phyloP scores from a whole-genome alignment of 2,329 filamentous ascomycete species.

The Colletotrichum noveboracense region DNA sequence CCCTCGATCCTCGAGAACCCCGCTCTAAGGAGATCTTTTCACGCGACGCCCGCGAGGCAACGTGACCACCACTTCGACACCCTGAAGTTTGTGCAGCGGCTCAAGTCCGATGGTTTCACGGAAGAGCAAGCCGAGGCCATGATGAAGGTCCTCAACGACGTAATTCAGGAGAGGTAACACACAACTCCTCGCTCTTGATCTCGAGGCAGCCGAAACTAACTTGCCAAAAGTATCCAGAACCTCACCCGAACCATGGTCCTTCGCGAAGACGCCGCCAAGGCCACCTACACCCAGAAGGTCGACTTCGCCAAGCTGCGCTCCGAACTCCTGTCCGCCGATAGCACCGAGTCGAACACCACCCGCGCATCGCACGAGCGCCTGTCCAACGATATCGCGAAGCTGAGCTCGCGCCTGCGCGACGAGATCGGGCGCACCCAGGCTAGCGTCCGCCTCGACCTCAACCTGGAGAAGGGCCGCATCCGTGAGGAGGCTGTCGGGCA shows the following conservation, averaged over 20 bases:
- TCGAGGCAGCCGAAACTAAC: background rate
- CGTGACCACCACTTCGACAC: conserved; percentile 98
- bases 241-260: conserved; percentile 97
- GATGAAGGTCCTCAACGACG: conserved; percentile 96
- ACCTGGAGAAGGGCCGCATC: conserved; percentile 95
- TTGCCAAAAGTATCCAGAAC: conserved; percentile 80
- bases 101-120: conserved; percentile 91
- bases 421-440: conserved; percentile 95
- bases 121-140: conserved; percentile 96
- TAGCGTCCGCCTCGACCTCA: conserved; percentile 88
- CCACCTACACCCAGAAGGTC: conserved; percentile 86
- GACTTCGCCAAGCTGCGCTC: conserved; percentile 97
- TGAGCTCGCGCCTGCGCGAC: conserved; percentile 87
- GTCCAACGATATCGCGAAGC: conserved; percentile 92
- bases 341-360: conserved; percentile 87
- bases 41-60: conserved; percentile 63
- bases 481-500: conserved; percentile 95
- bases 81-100: conserved; percentile 90
- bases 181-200: background rate
- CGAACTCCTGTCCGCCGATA: conserved; percentile 90
- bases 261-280: conserved; percentile 87
- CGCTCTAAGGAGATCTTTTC: conserved; percentile 60
- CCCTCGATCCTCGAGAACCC: conserved; percentile 32
- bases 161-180: conserved; percentile 88
- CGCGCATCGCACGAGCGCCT: conserved; percentile 89